phyloP scores from a whole-genome alignment of 805 yeast species.

The Pichia occidentalis region DNA sequence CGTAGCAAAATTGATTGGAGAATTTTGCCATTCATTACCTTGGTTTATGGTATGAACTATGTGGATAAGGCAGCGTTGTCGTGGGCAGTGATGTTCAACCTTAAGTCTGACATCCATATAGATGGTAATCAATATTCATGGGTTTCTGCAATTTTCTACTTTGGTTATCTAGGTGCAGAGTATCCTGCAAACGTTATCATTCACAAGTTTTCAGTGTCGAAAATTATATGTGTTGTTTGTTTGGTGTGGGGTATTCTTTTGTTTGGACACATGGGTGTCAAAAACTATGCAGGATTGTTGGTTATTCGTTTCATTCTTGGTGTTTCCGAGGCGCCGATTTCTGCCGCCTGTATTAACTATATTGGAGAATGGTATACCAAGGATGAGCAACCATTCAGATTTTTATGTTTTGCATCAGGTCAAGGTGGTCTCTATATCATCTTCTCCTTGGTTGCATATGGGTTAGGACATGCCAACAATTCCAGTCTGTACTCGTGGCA shows the following conservation, averaged over 20 bases:
- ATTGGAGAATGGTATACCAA: constrained; percentile 44
- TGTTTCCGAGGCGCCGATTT: constrained; percentile 32
- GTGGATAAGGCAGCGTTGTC: constrained; percentile 48
- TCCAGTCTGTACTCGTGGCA: constrained; percentile 35
- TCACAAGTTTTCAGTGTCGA: constrained; percentile 33
- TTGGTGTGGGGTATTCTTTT: constrained; percentile 32
- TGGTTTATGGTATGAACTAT: constrained; percentile 28
- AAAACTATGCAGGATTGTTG: constrained; percentile 40
- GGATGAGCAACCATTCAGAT: constrained; percentile 37
- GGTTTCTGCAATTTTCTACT: constrained; percentile 40
- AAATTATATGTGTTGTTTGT: constrained; percentile 25
- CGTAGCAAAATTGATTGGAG: constrained; percentile 28
- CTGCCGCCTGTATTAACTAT: constrained; percentile 41
- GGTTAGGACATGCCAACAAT: constrained; percentile 18
- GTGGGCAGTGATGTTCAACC: constrained; percentile 41
- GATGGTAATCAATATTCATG: constrained; percentile 38
- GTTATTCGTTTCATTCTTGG: constrained; percentile 35
- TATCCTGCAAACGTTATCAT: constrained; percentile 38
- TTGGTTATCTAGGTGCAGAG: constrained; percentile 43
- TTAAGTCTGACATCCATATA: constrained; percentile 40
- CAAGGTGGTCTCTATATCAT: constrained; percentile 40
- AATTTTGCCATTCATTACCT: constrained; percentile 23
- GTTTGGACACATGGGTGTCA: constrained; percentile 38
- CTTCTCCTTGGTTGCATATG: constrained; percentile 30
- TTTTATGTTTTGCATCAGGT: constrained; percentile 26